Evolutionary conservation across 2,329 filamentous ascomycete species (phyloP).

Genomic region (Lecanicillium sp.): DNA sequence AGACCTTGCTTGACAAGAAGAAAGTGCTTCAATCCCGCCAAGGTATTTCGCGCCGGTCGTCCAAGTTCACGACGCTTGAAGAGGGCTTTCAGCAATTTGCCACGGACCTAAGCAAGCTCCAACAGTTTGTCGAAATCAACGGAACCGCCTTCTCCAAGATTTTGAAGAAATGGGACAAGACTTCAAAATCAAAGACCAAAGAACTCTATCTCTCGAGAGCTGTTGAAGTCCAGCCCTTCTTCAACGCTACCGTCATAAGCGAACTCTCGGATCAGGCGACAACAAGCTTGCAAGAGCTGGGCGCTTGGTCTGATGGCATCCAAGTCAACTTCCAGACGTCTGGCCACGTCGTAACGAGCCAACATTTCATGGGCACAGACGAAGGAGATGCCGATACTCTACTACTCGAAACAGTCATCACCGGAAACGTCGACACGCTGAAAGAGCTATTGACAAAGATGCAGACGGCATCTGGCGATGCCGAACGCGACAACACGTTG

Average conservation of each 20-base stretch:
- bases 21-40: slow-evolving; percentile 77
- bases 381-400: slow-evolving; percentile 86
- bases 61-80: slow-evolving; percentile 88
- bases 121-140: slow-evolving; percentile 98
- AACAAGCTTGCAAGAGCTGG: slow-evolving; percentile 88
- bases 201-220: slow-evolving; percentile 93
- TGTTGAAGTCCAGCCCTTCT: slow-evolving; percentile 95
- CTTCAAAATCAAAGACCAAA: slow-evolving; percentile 96
- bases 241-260: slow-evolving; percentile 94
- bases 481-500: slow-evolving; percentile 47
- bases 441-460: slow-evolving; percentile 75
- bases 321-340: slow-evolving; percentile 70
- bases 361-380: slow-evolving; percentile 63
- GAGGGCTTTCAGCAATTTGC: slow-evolving; percentile 98
- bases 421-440: slow-evolving; percentile 69
- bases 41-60: slow-evolving; percentile 75
- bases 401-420: slow-evolving; percentile 76
- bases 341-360: slow-evolving; percentile 57
- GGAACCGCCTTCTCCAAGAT: slow-evolving; percentile 98
- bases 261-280: slow-evolving; percentile 95
- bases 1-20: slow-evolving; percentile 92
- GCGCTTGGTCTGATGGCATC: slow-evolving; percentile 94
- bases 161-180: slow-evolving; percentile 99
- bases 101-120: slow-evolving; percentile 91
- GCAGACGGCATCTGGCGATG: slow-evolving; percentile 43